Percentiles rank a stretch among this genome's conserved stretches.
Evolutionary conservation across 169 alveolate species (phyloP).

Genomic region (Eimeria necatrix): DNA sequence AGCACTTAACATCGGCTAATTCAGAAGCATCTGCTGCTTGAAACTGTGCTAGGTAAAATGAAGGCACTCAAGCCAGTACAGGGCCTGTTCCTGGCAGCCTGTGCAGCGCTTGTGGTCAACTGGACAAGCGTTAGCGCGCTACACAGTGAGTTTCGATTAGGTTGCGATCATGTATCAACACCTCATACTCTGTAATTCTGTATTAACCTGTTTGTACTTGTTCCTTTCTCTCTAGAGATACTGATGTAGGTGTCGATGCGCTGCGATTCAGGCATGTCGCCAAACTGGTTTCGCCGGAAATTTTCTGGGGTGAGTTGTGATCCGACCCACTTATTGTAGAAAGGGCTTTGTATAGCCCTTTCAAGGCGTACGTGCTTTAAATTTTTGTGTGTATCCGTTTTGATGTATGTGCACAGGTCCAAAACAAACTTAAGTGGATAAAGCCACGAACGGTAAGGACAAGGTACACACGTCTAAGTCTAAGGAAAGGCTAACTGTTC

Average conservation of each 20-base stretch:
- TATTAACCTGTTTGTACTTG: neutral
- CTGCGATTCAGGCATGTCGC: constrained; percentile 25
- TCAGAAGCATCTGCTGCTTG: too few species aligned
- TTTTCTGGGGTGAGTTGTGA: neutral
- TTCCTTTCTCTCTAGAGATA: neutral
- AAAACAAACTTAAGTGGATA: neutral
- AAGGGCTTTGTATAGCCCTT: neutral
- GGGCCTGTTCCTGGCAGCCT: constrained; percentile 59
- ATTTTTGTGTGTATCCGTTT: neutral
- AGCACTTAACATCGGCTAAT: too few species aligned
- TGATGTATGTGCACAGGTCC: neutral
- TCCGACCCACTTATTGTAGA: neutral
- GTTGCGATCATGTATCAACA: neutral
- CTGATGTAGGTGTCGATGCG: neutral
- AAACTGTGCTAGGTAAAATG: neutral
- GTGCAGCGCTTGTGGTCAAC: neutral
- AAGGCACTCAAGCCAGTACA: neutral
- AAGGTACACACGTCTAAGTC: neutral
- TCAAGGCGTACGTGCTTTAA: neutral
- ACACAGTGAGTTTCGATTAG: constrained; percentile 7
- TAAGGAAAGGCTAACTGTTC: too few species aligned
- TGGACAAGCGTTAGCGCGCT: neutral
- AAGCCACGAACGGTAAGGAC: neutral
- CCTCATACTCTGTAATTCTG: neutral
- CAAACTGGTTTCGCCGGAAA: constrained; percentile 33